Conservation (phyloP, 1,284 basidiomycete species). For the Porogramme epimiltina region DNA sequence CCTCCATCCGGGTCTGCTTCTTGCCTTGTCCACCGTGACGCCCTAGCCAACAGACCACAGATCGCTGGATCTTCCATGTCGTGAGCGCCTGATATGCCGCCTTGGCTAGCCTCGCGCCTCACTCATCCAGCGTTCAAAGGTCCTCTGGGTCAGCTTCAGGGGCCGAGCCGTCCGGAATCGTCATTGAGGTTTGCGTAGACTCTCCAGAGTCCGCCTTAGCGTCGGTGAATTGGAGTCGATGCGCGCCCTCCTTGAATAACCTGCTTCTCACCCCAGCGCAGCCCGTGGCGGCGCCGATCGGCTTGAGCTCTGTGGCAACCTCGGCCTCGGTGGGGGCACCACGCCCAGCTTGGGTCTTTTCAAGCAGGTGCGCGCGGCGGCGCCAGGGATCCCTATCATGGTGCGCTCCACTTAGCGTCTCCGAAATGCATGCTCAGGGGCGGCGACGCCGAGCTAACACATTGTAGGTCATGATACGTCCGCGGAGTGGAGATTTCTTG, state of each 20-base stretch:
- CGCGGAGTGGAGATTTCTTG: constrained; percentile 75
- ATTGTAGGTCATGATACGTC: constrained; percentile 76
- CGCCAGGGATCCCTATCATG: constrained; percentile 64
- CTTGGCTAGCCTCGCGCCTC: too few relatives aligned
- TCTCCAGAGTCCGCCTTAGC: constrained; percentile 73
- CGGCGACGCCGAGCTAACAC: not conserved
- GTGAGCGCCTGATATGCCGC: too few relatives aligned
- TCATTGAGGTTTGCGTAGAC: constrained; percentile 79
- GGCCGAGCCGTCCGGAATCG: constrained; percentile 16
- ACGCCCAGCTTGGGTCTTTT: constrained; percentile 78
- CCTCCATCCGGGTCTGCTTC: too few relatives aligned
- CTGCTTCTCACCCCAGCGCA: constrained; percentile 47
- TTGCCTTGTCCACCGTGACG: too few relatives aligned
- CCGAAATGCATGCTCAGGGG: not conserved
- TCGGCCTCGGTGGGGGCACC: constrained; percentile 74
- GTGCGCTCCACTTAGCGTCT: constrained; percentile 36
- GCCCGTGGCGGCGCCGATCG: constrained; percentile 68
- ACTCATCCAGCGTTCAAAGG: too few relatives aligned
- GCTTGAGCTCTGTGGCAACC: constrained; percentile 77
- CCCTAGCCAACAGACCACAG: too few relatives aligned
- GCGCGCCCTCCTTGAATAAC: not conserved
- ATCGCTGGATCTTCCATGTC: too few relatives aligned
- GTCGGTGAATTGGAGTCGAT: constrained; percentile 41
- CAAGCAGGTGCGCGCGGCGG: constrained; percentile 49
- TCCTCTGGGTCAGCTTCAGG: too few relatives aligned